phyloP scores from a whole-genome alignment of 441 rosid species.

The Jatropha multifida region DNA sequence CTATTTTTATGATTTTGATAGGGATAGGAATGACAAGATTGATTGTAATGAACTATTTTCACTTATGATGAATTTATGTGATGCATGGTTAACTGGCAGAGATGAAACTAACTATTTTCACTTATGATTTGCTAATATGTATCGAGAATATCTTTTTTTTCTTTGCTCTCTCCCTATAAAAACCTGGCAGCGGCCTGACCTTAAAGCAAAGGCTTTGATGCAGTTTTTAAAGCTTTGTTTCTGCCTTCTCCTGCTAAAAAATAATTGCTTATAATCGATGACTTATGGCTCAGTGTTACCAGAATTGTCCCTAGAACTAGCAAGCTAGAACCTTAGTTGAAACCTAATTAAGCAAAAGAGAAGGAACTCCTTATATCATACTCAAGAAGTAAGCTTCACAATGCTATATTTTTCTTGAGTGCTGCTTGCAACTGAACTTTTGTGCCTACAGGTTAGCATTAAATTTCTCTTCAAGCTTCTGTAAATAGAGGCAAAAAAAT shows the following conservation, averaged over 20 bases:
- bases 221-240: slow-evolving; percentile 55
- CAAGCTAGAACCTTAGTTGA: too few species aligned
- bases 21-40: too few species aligned
- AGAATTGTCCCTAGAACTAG: too few species aligned
- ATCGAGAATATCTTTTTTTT: slow-evolving; percentile 41
- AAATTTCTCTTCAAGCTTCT: slow-evolving; percentile 92
- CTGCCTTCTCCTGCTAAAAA: slow-evolving; percentile 57
- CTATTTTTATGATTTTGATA: too few species aligned
- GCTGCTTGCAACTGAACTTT: slow-evolving; percentile 45
- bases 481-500: slow-evolving; percentile 18
- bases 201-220: slow-evolving; percentile 76
- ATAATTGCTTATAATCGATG: too few species aligned
- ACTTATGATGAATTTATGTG: too few species aligned
- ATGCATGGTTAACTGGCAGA: too few species aligned
- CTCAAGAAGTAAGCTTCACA: slow-evolving; percentile 3
- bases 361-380: not conserved
- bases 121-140: too few species aligned
- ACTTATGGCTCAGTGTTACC: too few species aligned
- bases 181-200: slow-evolving; percentile 81
- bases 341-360: too few species aligned
- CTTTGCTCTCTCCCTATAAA: slow-evolving; percentile 56
- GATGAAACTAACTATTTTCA: too few species aligned
- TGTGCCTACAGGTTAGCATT: slow-evolving; percentile 45
- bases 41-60: too few species aligned
- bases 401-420: slow-evolving; percentile 36